phyloP scores from a whole-genome alignment of 2,329 filamentous ascomycete genomes.

The Fusarium sublunatum region DNA sequence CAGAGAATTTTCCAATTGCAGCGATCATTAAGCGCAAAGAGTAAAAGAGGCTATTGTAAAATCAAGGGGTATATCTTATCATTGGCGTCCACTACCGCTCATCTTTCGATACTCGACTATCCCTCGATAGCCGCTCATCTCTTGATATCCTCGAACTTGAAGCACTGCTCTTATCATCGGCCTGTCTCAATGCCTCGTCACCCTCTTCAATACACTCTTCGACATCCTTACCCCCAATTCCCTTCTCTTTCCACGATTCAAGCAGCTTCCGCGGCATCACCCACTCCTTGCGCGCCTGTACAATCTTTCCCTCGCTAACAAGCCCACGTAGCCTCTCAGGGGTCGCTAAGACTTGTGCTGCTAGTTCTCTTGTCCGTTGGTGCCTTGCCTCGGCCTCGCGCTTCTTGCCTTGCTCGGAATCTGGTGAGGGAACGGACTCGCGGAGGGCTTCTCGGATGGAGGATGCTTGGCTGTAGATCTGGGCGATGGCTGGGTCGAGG shows the following conservation, averaged over 20 bases:
- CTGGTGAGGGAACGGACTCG: constrained; percentile 59
- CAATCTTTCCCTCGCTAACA: constrained; percentile 67
- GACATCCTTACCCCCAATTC: constrained; percentile 66
- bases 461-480: constrained; percentile 74
- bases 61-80: constrained; percentile 40
- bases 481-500: constrained; percentile 77
- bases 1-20: background rate
- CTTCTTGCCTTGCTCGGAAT: constrained; percentile 53
- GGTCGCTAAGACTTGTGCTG: constrained; percentile 70
- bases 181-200: constrained; percentile 58
- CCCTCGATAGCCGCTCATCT: constrained; percentile 32
- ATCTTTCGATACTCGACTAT: constrained; percentile 37
- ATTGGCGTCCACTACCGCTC: constrained; percentile 26
- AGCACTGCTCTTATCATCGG: constrained; percentile 26
- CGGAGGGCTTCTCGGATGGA: constrained; percentile 65
- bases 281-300: constrained; percentile 71
- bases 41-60: constrained; percentile 8
- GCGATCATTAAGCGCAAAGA: background rate
- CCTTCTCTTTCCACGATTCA: constrained; percentile 64
- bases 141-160: constrained; percentile 39
- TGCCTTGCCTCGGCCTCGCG: constrained; percentile 49
- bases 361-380: constrained; percentile 65
- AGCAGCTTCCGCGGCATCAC: constrained; percentile 64
- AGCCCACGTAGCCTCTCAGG: constrained; percentile 69
- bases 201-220: constrained; percentile 65